A percentile compares a stretch with the other conserved stretches of the same genome.
phyloP scores from a whole-genome alignment of 306 rosid species.

The Gillenia trifoliata region DNA sequence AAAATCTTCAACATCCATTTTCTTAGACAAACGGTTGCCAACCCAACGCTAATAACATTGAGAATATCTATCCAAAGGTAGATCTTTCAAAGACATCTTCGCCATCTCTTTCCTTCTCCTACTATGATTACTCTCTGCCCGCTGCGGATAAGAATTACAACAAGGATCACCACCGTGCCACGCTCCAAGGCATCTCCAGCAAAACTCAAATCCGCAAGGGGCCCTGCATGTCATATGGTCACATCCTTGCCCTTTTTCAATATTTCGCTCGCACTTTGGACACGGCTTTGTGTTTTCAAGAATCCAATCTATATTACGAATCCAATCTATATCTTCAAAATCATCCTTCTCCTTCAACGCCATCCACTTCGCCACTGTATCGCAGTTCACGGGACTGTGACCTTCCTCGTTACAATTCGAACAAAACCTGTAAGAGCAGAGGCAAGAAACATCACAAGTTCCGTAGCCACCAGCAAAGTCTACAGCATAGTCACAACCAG shows the following conservation, averaged over 20 bases:
- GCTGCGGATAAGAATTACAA: slow-evolving; percentile 40
- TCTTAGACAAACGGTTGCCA: slow-evolving; percentile 27
- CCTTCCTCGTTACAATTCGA: slow-evolving; percentile 86
- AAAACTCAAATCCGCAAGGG: slow-evolving; percentile 79
- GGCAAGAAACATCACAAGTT: slow-evolving; percentile 60
- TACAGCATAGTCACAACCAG: slow-evolving; percentile 69
- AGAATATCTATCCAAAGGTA: no score
- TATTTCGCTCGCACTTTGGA: slow-evolving; percentile 85
- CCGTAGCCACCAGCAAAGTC: slow-evolving; percentile 43
- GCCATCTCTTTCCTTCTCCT: slow-evolving; percentile 21
- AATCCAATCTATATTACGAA: slow-evolving; percentile 62
- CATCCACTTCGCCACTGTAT: slow-evolving; percentile 63
- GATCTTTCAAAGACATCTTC: slow-evolving; percentile 11
- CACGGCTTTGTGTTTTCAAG: slow-evolving; percentile 86
- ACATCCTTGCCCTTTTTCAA: slow-evolving; percentile 82
- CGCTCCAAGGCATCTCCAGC: slow-evolving; percentile 78
- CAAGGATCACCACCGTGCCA: slow-evolving; percentile 57
- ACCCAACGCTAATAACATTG: no score
- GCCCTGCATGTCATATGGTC: slow-evolving; percentile 87
- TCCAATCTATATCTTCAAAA: slow-evolving; percentile 28
- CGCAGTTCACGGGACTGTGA: slow-evolving; percentile 85
- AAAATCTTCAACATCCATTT: slow-evolving; percentile 18
- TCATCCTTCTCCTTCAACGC: slow-evolving; percentile 59
- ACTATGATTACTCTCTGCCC: not conserved
- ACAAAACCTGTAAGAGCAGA: slow-evolving; percentile 64